These are phyloP conservation scores for Danielia oregonensis DNA, from an alignment of 805 yeast species.

Conservation along the genomic window DNA sequence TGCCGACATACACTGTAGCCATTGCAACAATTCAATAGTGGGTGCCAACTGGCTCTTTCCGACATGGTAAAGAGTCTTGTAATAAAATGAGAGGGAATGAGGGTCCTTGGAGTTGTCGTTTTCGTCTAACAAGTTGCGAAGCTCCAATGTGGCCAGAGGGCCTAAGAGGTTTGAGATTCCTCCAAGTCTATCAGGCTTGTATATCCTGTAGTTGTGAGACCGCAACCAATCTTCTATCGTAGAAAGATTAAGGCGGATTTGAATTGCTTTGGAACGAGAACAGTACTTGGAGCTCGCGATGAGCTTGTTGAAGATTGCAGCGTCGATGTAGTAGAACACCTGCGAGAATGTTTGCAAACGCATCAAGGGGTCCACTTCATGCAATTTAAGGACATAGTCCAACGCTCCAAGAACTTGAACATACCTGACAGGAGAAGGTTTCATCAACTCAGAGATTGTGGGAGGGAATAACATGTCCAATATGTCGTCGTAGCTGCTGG, in stretches of 20 bases:
- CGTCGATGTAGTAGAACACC: conserved; percentile 74
- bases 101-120: conserved; percentile 32
- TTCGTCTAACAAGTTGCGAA: conserved; percentile 24
- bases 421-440: conserved; percentile 83
- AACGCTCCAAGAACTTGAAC: conserved; percentile 88
- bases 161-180: conserved; percentile 21
- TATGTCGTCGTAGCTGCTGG: conserved; percentile 67
- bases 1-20: conserved; percentile 83
- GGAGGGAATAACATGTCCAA: conserved; percentile 82
- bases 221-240: conserved; percentile 93
- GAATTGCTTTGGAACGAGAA: conserved; percentile 83
- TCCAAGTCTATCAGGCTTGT: conserved; percentile 30
- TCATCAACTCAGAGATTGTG: conserved; percentile 68
- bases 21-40: conserved; percentile 75
- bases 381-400: conserved; percentile 77
- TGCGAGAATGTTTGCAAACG: conserved; percentile 74
- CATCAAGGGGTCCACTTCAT: conserved; percentile 74
- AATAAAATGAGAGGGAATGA: conserved; percentile 53
- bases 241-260: conserved; percentile 81
- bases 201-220: conserved; percentile 50
- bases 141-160: neutral
- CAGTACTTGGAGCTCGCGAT: conserved; percentile 64
- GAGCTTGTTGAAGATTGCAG: conserved; percentile 68
- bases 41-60: conserved; percentile 70
- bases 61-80: conserved; percentile 59